Base-by-base conservation (phyloP, 163 green algal species). In the Chlamydomonas reinhardtii region DNA sequence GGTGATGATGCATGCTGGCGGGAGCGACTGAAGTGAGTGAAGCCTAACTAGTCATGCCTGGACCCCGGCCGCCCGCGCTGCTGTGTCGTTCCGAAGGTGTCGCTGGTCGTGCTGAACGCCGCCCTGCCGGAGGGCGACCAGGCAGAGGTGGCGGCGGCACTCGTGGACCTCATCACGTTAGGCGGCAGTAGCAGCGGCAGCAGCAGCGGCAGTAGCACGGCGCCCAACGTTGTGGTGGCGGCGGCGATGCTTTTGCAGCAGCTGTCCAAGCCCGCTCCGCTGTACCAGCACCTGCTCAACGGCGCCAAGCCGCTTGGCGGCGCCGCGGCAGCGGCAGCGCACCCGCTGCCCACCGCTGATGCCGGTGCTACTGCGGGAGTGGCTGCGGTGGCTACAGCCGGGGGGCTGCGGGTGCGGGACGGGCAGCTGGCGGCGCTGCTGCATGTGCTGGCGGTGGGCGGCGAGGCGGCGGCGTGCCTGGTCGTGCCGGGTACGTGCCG, bases 401-500 rank as follows among this genome's bases (percentile, higher is more conserved):
- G 12, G 62, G 24, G 24, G 62, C 62, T 70, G 24, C 70, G 69
- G 15, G 54, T 85, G 8, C 68, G 80, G 4, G 80, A 86, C 80
- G 80, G 80, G 4, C 54, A 64, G 56, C 54, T 86, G 69, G 80
- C 70, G 69, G 69, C 80, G 56, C 69, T 86, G 69, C 54, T 86
- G 27, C 80, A 86, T 56, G 80, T 86, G 70, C 25, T 73, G 69
- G 34, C 17, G 34, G 80, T 73, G 27, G 56, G 56, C 34, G 80
- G 80, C 4, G 52, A 37, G 15, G 25, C 69, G 8, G 34, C 56
- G 14, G 34, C 25, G 56, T 86, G 80, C 35, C 80, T 86, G 35
- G 27, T 79, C 27, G 37, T 59, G 16, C 80, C 32, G 43, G 80
- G 80, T 86, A 32, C 24, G 70, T 32, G 35, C 35, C 2, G 27